Base-by-base conservation (phyloP, 495 filamentous ascomycete genomes). In the Staphylotrichum longicolle region DNA sequence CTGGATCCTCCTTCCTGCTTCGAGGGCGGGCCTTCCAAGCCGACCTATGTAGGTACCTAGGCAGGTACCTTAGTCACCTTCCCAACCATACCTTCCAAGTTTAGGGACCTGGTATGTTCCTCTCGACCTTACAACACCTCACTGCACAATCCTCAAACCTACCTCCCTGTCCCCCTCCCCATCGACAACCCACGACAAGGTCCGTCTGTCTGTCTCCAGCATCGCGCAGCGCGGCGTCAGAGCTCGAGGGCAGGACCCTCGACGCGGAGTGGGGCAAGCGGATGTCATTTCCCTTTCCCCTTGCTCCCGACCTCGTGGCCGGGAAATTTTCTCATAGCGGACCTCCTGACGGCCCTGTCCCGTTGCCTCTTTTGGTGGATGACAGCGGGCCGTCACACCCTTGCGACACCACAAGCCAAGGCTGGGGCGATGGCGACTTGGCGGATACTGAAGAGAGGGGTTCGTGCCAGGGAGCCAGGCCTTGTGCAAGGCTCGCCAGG, bases 261-360 rank as follows among this genome's bases (percentile, higher is more conserved):
- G 20, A 54, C n/a, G 9, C 20, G 30, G 39, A 44, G 53, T 55
- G 40, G 40, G 39, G 39, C 40, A 32, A 27, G 20, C 57, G 57
- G 47, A n/a, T 51, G 46, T 59, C 46, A 51, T 51, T 62, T 62
- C 10, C 54, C 57, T 51, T 62, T 62, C 10, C 54, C 57, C 44
- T 57, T 62, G 50, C 55, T 57, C 50, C 55, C 50, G 50, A 35
- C 57, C 62, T 63, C 60, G 52, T 63, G 64, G 64, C 62, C 68
- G 63, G 68, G 64, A 61, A 71, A 68, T 71, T 69, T 64, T 50
- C 32, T 62, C 58, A 30, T 55, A 61, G 67, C 62, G 58, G 63
- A 51, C 63, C 67, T 62, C 62, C 49, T 63, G 53, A 60, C 54
- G 63, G 62, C 58, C 61, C 55, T 53, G 41, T 58, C 61, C 61